Percentiles rank a stretch among this genome's conserved stretches.
These are phyloP conservation scores for Dinochytrium kinnereticum DNA, from an alignment of 371 early-diverging fungal species.

Conservation along the genomic window DNA sequence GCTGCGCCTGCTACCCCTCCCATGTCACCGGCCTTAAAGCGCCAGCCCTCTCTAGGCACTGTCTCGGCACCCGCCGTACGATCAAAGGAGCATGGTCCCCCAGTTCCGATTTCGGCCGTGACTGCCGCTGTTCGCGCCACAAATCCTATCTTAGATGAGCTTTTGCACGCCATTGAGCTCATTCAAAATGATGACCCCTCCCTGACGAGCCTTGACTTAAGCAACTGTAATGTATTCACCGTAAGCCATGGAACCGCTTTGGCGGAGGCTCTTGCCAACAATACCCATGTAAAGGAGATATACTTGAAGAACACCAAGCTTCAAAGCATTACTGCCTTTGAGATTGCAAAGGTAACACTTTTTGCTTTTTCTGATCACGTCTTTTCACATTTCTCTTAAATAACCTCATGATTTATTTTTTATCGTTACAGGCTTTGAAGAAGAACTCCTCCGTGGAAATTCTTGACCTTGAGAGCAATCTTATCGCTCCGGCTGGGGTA, in stretches of 20 bases:
- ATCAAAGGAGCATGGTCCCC: slow-evolving; percentile 34
- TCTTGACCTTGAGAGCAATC: slow-evolving; percentile 45
- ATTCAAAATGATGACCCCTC: slow-evolving; percentile 40
- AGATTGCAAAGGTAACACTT: slow-evolving; percentile 43
- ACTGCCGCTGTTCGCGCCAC: slow-evolving; percentile 40
- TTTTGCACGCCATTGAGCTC: slow-evolving; percentile 43
- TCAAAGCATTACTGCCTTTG: slow-evolving; percentile 37
- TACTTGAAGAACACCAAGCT: slow-evolving; percentile 32
- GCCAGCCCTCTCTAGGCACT: slow-evolving; percentile 19
- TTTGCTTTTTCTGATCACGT: neutral
- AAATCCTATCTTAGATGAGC: slow-evolving; percentile 51
- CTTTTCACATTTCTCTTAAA: neutral
- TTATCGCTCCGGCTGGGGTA: slow-evolving; percentile 48
- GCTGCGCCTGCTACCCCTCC: neutral
- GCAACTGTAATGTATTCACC: slow-evolving; percentile 46
- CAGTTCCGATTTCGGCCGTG: slow-evolving; percentile 37
- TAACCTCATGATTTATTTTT: neutral
- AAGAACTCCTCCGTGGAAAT: slow-evolving; percentile 39
- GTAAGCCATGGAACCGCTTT: slow-evolving; percentile 36
- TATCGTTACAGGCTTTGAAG: slow-evolving; percentile 17
- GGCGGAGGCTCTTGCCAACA: slow-evolving; percentile 36
- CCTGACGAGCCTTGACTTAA: slow-evolving; percentile 44
- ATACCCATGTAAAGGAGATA: slow-evolving; percentile 43
- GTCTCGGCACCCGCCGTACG: slow-evolving; percentile 3
- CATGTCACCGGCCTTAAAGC: neutral